Conservation (phyloP, 257 asterid genomes). For the Capsicum pubescens region DNA sequence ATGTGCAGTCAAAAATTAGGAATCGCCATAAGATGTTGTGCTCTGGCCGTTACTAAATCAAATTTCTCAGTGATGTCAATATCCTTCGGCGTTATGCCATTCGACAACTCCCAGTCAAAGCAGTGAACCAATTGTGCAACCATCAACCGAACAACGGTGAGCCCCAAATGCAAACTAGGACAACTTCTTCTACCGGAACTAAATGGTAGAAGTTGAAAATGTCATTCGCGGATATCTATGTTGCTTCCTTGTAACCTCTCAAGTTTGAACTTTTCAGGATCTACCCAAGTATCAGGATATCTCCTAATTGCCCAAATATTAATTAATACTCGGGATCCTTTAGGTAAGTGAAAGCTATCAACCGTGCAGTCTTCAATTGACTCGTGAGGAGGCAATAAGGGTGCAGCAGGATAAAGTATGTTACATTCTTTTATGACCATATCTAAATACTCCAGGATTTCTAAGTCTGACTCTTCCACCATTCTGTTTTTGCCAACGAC, state of each 20-base stretch:
- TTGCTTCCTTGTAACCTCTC: slow-evolving; percentile 29
- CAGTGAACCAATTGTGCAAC: slow-evolving; percentile 26
- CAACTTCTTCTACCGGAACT: slow-evolving; percentile 35
- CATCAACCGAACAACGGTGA: slow-evolving; percentile 12
- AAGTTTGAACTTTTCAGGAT: slow-evolving; percentile 34
- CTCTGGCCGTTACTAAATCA: not conserved
- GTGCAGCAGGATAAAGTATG: slow-evolving; percentile 40
- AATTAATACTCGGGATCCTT: slow-evolving; percentile 23
- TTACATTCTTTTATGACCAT: slow-evolving; percentile 41
- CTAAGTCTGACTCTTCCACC: slow-evolving; percentile 35
- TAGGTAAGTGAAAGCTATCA: slow-evolving; percentile 32
- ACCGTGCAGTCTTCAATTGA: slow-evolving; percentile 39
- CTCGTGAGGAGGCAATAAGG: slow-evolving; percentile 34
- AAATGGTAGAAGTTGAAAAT: slow-evolving; percentile 37
- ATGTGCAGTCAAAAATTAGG: slow-evolving; percentile 38
- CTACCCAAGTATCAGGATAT: slow-evolving; percentile 29
- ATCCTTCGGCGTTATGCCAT: slow-evolving; percentile 17
- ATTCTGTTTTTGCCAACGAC: slow-evolving; percentile 30
- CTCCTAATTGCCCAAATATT: slow-evolving; percentile 34
- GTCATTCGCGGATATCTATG: slow-evolving; percentile 26
- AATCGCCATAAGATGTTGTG: slow-evolving; percentile 7
- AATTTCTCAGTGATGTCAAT: slow-evolving; percentile 23
- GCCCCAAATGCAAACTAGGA: slow-evolving; percentile 27
- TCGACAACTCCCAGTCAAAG: slow-evolving; percentile 32
- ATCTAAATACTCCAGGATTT: slow-evolving; percentile 27